A percentile compares a stretch with the other conserved stretches of the same genome.
Evolutionary conservation across 352 stramenopile species (phyloP).

Genomic region (Pseudoperonospora humuli): DNA sequence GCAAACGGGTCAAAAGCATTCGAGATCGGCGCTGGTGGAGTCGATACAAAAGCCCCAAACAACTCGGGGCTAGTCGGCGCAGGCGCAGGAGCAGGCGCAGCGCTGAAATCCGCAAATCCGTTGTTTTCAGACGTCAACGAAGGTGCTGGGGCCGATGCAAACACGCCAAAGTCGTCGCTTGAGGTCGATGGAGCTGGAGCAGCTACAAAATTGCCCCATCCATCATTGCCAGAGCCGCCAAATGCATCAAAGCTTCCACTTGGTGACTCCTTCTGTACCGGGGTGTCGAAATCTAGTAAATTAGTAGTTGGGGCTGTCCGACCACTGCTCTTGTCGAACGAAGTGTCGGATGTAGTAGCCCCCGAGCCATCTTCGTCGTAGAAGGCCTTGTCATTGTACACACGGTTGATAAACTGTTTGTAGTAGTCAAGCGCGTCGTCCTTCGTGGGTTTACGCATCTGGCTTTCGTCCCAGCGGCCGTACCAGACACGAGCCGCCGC

Average conservation of each 20-base stretch:
- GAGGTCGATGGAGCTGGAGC: constrained; percentile 16
- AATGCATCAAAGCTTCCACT: constrained; percentile 40
- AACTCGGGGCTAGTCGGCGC: constrained; percentile 5
- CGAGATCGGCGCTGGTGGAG: constrained; percentile 12
- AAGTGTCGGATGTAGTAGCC: background rate
- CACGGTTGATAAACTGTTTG: constrained; percentile 78
- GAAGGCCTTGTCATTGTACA: constrained; percentile 79
- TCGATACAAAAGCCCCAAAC: constrained; percentile 32
- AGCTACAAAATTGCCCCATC: constrained; percentile 29
- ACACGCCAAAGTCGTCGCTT: constrained; percentile 38
- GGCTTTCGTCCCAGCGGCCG: constrained; percentile 59
- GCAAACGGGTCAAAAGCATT: constrained; percentile 32
- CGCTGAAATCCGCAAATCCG: constrained; percentile 39
- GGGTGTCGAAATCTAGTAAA: constrained; percentile 49
- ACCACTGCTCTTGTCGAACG: constrained; percentile 1
- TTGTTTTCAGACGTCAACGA: constrained; percentile 3
- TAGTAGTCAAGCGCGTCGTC: constrained; percentile 78
- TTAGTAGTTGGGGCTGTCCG: constrained; percentile 22
- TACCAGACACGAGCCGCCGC: constrained; percentile 82
- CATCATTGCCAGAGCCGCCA: constrained; percentile 9
- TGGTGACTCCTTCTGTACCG: constrained; percentile 17
- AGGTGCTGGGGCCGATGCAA: constrained; percentile 19
- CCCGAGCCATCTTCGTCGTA: constrained; percentile 41
- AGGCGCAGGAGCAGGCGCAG: constrained; percentile 17
- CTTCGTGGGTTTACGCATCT: constrained; percentile 64